Evolutionary conservation across 345 rosid genomes (phyloP).

Genomic region (Citrus hindsii): DNA sequence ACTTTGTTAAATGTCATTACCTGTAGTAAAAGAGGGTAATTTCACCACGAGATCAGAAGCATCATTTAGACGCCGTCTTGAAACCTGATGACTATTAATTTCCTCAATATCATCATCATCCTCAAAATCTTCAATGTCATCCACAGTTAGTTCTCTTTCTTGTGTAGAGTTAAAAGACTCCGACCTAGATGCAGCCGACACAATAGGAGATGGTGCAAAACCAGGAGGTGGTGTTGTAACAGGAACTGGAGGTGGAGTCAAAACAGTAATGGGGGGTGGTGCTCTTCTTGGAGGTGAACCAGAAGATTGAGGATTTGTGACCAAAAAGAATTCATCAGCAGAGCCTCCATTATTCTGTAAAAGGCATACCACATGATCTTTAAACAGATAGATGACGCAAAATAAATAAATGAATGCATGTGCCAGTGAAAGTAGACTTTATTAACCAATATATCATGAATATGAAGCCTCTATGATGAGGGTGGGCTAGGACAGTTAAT

Average conservation of each 20-base stretch:
- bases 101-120: conserved; percentile 69
- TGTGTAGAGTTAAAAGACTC: conserved; percentile 69
- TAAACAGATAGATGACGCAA: conserved; percentile 3
- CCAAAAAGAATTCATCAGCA: conserved; percentile 83
- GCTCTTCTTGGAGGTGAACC: conserved; percentile 95
- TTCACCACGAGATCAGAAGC: conserved; percentile 70
- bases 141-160: conserved; percentile 85
- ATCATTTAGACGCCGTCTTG: conserved; percentile 67
- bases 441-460: background rate
- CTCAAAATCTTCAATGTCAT: conserved; percentile 97
- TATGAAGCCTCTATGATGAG: background rate
- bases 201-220: conserved; percentile 42
- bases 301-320: conserved; percentile 72
- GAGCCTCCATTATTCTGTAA: conserved; percentile 69
- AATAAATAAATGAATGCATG: background rate
- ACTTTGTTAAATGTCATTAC: conserved; percentile 31
- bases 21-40: conserved; percentile 82
- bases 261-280: conserved; percentile 65
- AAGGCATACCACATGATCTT: conserved; percentile 11
- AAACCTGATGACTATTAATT: conserved; percentile 60
- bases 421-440: background rate
- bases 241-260: conserved; percentile 30
- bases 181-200: conserved; percentile 50
- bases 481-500: background rate
- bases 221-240: conserved; percentile 27